These are phyloP conservation scores for Trametes cinnabarina DNA, from an alignment of 768 basidiomycete species.

Conservation along the genomic window DNA sequence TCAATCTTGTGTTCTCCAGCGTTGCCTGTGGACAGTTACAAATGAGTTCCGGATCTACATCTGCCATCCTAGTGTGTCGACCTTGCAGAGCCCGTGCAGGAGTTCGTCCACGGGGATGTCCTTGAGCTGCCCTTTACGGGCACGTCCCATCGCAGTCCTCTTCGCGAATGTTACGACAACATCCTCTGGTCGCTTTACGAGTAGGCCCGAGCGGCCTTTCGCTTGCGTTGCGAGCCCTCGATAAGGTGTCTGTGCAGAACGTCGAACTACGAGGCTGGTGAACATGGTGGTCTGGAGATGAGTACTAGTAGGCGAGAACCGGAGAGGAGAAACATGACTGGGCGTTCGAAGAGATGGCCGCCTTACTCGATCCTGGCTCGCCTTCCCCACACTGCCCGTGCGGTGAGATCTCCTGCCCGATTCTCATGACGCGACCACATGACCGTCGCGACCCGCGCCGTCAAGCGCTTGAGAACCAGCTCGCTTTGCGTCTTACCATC, in stretches of 20 bases:
- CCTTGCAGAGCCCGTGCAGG: constrained; percentile 79
- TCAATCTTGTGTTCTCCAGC: constrained; percentile 60
- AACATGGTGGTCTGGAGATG: constrained; percentile 20
- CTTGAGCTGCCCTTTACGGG: constrained; percentile 91
- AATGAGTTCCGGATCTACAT: not conserved
- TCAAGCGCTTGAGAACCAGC: no score
- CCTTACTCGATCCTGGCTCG: constrained; percentile 7
- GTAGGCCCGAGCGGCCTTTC: constrained; percentile 48
- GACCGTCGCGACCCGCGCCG: not conserved
- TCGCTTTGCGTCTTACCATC: no score
- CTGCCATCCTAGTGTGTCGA: constrained; percentile 26
- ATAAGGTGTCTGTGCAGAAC: not conserved
- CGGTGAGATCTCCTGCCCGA: constrained; percentile 13
- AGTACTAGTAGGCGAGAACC: not conserved
- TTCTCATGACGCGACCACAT: constrained; percentile 20
- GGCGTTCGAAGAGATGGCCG: not conserved
- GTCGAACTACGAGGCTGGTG: constrained; percentile 10
- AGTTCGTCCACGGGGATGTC: constrained; percentile 87
- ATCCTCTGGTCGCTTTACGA: constrained; percentile 75
- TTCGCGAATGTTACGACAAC: constrained; percentile 89
- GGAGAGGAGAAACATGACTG: not conserved
- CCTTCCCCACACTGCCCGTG: constrained; percentile 15
- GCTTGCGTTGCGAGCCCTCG: constrained; percentile 38
- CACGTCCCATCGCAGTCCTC: constrained; percentile 84
- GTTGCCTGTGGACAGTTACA: constrained; percentile 50